phyloP scores from a whole-genome alignment of 2,329 filamentous ascomycete species.

The Orbilia javanica region DNA sequence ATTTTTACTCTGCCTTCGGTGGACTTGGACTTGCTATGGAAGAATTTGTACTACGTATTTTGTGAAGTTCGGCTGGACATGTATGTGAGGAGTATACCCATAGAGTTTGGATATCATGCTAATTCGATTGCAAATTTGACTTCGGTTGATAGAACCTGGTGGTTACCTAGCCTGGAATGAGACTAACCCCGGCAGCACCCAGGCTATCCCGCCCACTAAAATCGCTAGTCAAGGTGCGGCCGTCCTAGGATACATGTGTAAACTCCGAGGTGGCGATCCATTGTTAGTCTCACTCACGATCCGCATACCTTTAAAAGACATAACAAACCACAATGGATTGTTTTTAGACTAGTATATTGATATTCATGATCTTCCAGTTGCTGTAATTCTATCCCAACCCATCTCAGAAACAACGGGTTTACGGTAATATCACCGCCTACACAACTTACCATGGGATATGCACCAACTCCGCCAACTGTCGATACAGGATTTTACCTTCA shows the following conservation, averaged over 20 bases:
- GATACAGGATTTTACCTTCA: constrained; percentile 18
- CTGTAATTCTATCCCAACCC: constrained; percentile 14
- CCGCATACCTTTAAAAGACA: not conserved
- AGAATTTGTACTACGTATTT: too few relatives aligned
- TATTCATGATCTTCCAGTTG: not conserved
- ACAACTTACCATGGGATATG: not conserved
- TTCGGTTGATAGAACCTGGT: constrained; percentile 25
- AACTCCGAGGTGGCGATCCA: constrained; percentile 39
- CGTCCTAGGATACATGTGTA: constrained; percentile 34
- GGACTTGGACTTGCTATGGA: too few relatives aligned
- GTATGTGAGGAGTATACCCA: too few relatives aligned
- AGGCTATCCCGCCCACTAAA: constrained; percentile 31
- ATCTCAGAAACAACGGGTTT: constrained; percentile 23
- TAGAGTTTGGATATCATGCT: not conserved
- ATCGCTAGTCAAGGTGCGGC: constrained; percentile 8
- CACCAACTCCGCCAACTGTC: not conserved
- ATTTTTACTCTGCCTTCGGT: too few relatives aligned
- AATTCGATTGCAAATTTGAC: not conserved
- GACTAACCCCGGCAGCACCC: constrained; percentile 33
- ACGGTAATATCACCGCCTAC: constrained; percentile 12
- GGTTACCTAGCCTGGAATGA: constrained; percentile 45
- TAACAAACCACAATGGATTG: not conserved
- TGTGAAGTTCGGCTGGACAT: too few relatives aligned
- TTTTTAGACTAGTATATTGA: not conserved
- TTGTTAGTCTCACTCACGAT: constrained; percentile 18